These are phyloP conservation scores for Xanthoconium stramineum DNA, from an alignment of 768 basidiomycete genomes.

Conservation along the genomic window DNA sequence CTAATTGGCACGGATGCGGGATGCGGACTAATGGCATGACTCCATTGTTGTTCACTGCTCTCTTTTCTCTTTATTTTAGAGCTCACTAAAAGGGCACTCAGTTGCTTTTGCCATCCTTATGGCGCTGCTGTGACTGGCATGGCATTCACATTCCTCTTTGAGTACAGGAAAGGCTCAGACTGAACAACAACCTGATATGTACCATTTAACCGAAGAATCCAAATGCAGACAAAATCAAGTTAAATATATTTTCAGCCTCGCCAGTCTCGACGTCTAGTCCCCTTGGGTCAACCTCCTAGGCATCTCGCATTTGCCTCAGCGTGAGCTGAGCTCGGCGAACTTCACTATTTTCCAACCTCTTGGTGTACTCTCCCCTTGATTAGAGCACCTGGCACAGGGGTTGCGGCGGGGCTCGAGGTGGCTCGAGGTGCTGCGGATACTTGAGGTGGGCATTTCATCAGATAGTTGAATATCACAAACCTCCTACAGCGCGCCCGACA, in stretches of 20 bases:
- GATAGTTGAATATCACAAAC: slow-evolving; percentile 5
- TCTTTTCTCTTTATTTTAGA: not conserved
- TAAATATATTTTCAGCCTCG: not conserved
- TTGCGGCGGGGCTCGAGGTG: not conserved
- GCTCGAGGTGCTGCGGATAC: not conserved
- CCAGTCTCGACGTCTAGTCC: not conserved
- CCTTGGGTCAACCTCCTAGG: not conserved
- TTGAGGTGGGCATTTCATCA: not conserved
- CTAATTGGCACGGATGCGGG: not conserved
- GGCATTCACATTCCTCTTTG: not conserved
- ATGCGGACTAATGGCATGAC: not conserved
- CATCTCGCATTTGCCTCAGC: not conserved
- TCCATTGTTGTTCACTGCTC: not conserved
- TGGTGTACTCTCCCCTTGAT: slow-evolving; percentile 8
- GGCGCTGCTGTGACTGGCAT: not conserved
- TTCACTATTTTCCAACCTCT: slow-evolving; percentile 1
- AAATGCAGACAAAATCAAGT: not conserved
- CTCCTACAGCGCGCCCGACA: not conserved
- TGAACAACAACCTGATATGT: not conserved
- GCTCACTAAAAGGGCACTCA: not conserved
- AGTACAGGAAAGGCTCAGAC: not conserved
- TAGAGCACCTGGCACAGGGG: slow-evolving; percentile 8
- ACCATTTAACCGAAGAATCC: not conserved
- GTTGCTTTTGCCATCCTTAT: not conserved
- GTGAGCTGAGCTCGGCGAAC: not conserved